Conservation (phyloP, 2,329 filamentous ascomycete species). For the Apiospora malaysiana region DNA sequence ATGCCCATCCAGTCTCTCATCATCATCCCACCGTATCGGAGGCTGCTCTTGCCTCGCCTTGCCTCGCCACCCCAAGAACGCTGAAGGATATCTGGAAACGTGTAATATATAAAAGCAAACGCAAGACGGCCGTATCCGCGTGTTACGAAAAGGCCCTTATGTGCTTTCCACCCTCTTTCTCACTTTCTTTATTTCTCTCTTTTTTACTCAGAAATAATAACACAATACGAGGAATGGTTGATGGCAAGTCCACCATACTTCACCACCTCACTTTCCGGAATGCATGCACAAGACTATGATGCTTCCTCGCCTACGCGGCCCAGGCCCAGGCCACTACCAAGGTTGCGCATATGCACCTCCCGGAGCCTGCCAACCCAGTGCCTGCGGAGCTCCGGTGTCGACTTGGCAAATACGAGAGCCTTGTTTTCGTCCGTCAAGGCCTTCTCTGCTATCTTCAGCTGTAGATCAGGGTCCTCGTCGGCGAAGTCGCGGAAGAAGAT, state of each 20-base stretch:
- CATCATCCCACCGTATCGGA: background rate
- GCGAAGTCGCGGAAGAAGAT: slow-evolving; percentile 65
- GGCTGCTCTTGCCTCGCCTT: background rate
- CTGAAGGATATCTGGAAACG: background rate
- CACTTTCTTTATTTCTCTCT: background rate
- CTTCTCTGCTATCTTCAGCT: slow-evolving; percentile 65
- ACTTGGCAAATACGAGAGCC: slow-evolving; percentile 68
- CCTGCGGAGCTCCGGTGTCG: slow-evolving; percentile 56
- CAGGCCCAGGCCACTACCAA: slow-evolving; percentile 33
- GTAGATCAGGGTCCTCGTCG: slow-evolving; percentile 62
- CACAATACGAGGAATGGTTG: background rate
- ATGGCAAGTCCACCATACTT: too few species aligned
- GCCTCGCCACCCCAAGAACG: background rate
- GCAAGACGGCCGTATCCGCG: slow-evolving; percentile 13
- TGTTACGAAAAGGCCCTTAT: slow-evolving; percentile 18
- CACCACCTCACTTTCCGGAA: background rate
- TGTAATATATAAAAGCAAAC: slow-evolving; percentile 9
- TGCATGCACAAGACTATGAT: slow-evolving; percentile 25
- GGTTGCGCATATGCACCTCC: slow-evolving; percentile 49
- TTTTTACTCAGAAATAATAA: too few species aligned
- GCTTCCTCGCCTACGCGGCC: slow-evolving; percentile 41
- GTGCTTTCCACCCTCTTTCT: background rate
- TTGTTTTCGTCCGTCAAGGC: slow-evolving; percentile 64
- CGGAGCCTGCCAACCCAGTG: slow-evolving; percentile 62
- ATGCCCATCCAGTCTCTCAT: too few species aligned